These are phyloP conservation scores for Aspergillus proliferans DNA, from an alignment of 2,329 filamentous ascomycete genomes.

Conservation along the genomic window DNA sequence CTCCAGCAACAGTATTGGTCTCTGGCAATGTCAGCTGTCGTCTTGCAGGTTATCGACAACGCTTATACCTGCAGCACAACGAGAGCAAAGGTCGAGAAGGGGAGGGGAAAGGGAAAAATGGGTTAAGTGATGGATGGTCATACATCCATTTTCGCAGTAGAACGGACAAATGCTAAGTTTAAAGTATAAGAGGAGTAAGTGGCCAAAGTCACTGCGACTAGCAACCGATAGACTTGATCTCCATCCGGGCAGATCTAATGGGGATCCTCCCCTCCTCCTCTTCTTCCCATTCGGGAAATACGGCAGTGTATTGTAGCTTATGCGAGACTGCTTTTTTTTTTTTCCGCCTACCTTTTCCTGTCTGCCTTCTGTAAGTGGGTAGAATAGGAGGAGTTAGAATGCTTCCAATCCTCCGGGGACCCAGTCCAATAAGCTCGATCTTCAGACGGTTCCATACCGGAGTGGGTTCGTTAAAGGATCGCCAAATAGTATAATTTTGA, in stretches of 20 bases:
- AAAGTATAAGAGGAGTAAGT: slow-evolving; percentile 12
- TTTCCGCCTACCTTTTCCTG: slow-evolving; percentile 3
- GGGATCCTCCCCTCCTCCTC: slow-evolving; percentile 5
- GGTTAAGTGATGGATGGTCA: slow-evolving; percentile 7
- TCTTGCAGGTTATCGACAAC: slow-evolving; percentile 14
- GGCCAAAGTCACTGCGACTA: slow-evolving; percentile 28
- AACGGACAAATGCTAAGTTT: neutral
- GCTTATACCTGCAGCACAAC: slow-evolving; percentile 15
- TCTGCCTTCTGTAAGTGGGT: slow-evolving; percentile 2
- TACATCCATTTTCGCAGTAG: neutral
- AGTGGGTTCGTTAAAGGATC: neutral
- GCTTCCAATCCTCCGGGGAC: slow-evolving; percentile 16
- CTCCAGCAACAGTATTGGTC: neutral
- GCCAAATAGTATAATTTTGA: slow-evolving; percentile 3
- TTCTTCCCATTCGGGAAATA: neutral
- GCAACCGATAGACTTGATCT: slow-evolving; percentile 33
- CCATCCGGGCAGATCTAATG: slow-evolving; percentile 25
- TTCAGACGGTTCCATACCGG: slow-evolving; percentile 5
- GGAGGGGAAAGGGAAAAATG: slow-evolving; percentile 4
- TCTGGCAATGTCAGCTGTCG: neutral
- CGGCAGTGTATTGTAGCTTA: neutral
- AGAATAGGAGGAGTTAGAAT: slow-evolving; percentile 7
- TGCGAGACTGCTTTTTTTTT: neutral
- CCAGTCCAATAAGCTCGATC: slow-evolving; percentile 12
- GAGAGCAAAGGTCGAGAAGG: slow-evolving; percentile 8